A percentile compares a stretch with the other conserved stretches of the same genome.
Conservation (phyloP, 2,329 filamentous ascomycete genomes). For the Cytospora leucostoma region DNA sequence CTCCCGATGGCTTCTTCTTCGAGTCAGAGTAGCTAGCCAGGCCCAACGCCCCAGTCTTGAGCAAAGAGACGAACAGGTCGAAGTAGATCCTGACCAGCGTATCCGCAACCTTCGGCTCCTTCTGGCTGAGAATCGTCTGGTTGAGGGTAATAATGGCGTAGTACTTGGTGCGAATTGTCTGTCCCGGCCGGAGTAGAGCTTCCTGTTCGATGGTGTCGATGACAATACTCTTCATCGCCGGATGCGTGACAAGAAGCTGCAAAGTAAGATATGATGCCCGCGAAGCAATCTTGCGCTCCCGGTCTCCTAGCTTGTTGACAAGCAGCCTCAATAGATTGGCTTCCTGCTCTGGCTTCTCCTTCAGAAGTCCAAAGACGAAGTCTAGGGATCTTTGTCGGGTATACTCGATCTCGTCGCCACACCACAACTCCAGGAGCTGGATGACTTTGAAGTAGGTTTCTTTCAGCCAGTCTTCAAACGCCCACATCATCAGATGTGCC, state of each 20-base stretch:
- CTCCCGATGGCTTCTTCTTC: slow-evolving; percentile 9
- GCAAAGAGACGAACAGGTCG: slow-evolving; percentile 76
- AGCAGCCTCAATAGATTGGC: slow-evolving; percentile 87
- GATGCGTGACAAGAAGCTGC: slow-evolving; percentile 85
- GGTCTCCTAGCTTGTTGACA: slow-evolving; percentile 96
- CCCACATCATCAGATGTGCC: slow-evolving; percentile 81
- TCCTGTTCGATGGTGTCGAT: slow-evolving; percentile 85
- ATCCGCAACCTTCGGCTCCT: slow-evolving; percentile 78
- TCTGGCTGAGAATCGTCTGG: slow-evolving; percentile 87
- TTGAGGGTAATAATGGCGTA: slow-evolving; percentile 96
- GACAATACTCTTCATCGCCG: slow-evolving; percentile 89
- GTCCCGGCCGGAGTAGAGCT: slow-evolving; percentile 81
- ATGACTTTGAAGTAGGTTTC: slow-evolving; percentile 90
- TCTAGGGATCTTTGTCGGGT: slow-evolving; percentile 85
- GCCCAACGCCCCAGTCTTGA: slow-evolving; percentile 62
- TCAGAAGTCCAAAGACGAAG: slow-evolving; percentile 87
- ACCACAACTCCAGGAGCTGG: slow-evolving; percentile 89
- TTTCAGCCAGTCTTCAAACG: slow-evolving; percentile 95
- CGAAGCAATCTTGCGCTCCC: slow-evolving; percentile 92
- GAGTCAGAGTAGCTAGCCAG: slow-evolving; percentile 44
- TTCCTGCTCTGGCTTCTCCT: slow-evolving; percentile 96
- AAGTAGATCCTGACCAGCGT: slow-evolving; percentile 91
- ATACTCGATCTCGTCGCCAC: slow-evolving; percentile 92
- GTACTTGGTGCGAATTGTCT: slow-evolving; percentile 87
- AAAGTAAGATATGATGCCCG: slow-evolving; percentile 91